phyloP scores from a whole-genome alignment of 805 yeast species.

The Lachancea waltii region DNA sequence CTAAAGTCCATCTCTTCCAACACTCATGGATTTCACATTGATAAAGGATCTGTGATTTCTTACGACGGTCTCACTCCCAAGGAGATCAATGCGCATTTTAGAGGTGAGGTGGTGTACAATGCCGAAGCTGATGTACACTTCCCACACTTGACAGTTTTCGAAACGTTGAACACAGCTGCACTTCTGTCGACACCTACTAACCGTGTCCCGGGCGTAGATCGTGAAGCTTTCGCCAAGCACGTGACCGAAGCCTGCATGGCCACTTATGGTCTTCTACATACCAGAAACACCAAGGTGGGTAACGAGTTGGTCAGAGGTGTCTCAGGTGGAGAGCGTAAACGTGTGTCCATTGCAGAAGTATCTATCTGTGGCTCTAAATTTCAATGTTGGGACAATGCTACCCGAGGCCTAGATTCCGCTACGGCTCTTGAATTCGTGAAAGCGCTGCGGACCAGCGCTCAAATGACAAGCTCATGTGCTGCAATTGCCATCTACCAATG shows the following conservation, averaged over 20 bases:
- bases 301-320: slow-evolving; percentile 62
- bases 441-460: slow-evolving; percentile 59
- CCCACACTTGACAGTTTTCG: slow-evolving; percentile 61
- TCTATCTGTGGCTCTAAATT: slow-evolving; percentile 56
- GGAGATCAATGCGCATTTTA: slow-evolving; percentile 45
- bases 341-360: slow-evolving; percentile 80
- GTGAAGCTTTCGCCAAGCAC: slow-evolving; percentile 49
- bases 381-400: slow-evolving; percentile 75
- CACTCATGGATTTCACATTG: slow-evolving; percentile 53
- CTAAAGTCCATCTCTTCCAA: slow-evolving; percentile 53
- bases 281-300: slow-evolving; percentile 55
- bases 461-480: slow-evolving; percentile 46
- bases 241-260: slow-evolving; percentile 48
- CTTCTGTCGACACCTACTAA: slow-evolving; percentile 54
- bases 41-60: slow-evolving; percentile 39
- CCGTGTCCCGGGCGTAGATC: slow-evolving; percentile 51
- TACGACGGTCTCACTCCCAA: slow-evolving; percentile 50
- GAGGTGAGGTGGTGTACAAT: slow-evolving; percentile 66
- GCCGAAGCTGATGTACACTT: slow-evolving; percentile 65
- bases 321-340: slow-evolving; percentile 81
- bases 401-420: slow-evolving; percentile 80
- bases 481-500: slow-evolving; percentile 68
- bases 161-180: slow-evolving; percentile 61
- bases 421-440: slow-evolving; percentile 72
- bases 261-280: slow-evolving; percentile 54